These are phyloP conservation scores for Sclerotinia trifoliorum DNA, from an alignment of 2,329 filamentous ascomycete genomes.

Conservation along the genomic window DNA sequence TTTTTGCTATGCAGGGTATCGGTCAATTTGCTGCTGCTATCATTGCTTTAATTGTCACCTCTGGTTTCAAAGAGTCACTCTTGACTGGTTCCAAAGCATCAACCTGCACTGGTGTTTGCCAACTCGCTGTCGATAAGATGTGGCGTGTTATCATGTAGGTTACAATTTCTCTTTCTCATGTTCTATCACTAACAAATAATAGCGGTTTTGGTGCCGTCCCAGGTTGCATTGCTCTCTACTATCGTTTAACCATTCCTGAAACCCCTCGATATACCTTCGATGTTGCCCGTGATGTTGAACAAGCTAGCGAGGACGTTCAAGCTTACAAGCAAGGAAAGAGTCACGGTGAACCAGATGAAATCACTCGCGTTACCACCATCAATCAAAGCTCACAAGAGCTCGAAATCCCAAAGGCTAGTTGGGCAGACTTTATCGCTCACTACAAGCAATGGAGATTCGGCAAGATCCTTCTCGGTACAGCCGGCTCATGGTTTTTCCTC, in stretches of 20 bases:
- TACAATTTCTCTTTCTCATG: neutral
- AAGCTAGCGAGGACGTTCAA: constrained; percentile 69
- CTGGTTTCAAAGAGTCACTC: constrained; percentile 67
- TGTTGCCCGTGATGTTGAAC: constrained; percentile 70
- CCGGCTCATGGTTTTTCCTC: constrained; percentile 81
- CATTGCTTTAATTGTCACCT: constrained; percentile 71
- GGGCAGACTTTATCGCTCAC: constrained; percentile 67
- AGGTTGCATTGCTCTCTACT: constrained; percentile 79
- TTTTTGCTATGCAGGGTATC: constrained; percentile 85
- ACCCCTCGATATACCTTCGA: constrained; percentile 88
- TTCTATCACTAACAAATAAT: neutral
- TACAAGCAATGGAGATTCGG: constrained; percentile 71
- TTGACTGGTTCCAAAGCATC: constrained; percentile 49
- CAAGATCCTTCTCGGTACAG: constrained; percentile 71
- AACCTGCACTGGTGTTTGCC: constrained; percentile 63
- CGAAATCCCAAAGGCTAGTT: constrained; percentile 67
- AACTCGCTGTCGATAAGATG: constrained; percentile 79
- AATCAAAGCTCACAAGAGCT: constrained; percentile 49
- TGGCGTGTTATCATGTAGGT: constrained; percentile 69
- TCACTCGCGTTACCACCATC: constrained; percentile 47
- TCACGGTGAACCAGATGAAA: constrained; percentile 54
- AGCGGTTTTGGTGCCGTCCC: constrained; percentile 74
- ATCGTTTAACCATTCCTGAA: constrained; percentile 80
- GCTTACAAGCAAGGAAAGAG: constrained; percentile 68
- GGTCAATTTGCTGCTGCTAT: constrained; percentile 76